Conservation (phyloP, 75 land plant genomes). For the Selaginella tamariscina region DNA sequence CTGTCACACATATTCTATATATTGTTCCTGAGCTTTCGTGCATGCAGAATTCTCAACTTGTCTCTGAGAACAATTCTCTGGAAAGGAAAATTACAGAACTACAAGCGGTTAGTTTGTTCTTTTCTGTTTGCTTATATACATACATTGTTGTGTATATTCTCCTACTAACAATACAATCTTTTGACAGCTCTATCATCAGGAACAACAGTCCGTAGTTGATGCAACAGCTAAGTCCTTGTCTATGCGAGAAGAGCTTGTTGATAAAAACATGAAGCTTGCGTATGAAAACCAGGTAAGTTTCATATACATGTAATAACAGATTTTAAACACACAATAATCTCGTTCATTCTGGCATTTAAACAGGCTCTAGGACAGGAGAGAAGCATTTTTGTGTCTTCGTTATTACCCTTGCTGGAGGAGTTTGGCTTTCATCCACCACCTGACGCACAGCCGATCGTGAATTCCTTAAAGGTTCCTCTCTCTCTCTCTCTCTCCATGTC, state of each 20-base stretch:
- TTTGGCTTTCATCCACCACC: slow-evolving; percentile 64
- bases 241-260: slow-evolving; percentile 14
- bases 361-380: slow-evolving; percentile 80
- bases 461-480: slow-evolving; percentile 65
- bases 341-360: too few relatives aligned
- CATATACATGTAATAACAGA: background rate
- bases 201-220: slow-evolving; percentile 86
- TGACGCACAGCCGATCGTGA: slow-evolving; percentile 82
- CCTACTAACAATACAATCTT: background rate
- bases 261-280: slow-evolving; percentile 22
- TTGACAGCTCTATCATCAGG: slow-evolving; percentile 83
- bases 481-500: too few relatives aligned
- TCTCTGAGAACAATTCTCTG: slow-evolving; percentile 23
- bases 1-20: background rate
- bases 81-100: slow-evolving; percentile 23
- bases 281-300: slow-evolving; percentile 20
- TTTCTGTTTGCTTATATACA: background rate
- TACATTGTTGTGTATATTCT: background rate
- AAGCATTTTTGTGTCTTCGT: slow-evolving; percentile 44
- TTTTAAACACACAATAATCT: background rate
- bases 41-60: slow-evolving; percentile 24
- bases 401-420: slow-evolving; percentile 71
- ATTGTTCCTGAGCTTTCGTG: background rate
- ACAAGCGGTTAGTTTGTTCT: slow-evolving; percentile 17
- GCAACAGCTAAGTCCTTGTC: slow-evolving; percentile 64